Percentiles rank a stretch among this genome's conserved stretches.
Evolutionary conservation across 148 eudicot species (phyloP).

Genomic region (Vaccinium myrtillus): DNA sequence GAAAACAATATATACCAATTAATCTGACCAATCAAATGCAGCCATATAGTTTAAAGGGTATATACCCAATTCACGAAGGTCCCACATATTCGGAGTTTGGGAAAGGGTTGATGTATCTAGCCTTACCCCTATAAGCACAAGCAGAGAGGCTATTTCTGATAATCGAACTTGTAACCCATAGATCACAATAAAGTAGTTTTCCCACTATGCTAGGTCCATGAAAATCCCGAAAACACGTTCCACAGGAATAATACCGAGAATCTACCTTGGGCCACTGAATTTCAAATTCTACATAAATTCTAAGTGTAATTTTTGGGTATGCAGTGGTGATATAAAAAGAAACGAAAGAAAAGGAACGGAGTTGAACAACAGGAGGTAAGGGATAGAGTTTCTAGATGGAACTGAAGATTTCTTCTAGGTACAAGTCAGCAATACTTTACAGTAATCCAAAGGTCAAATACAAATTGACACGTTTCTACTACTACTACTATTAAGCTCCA

Average conservation of each 20-base stretch:
- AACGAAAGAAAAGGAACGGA: not conserved
- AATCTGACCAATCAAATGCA: not conserved
- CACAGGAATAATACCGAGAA: too few species aligned
- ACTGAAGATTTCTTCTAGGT: not conserved
- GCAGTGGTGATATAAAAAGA: not conserved
- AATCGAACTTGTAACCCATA: too few species aligned
- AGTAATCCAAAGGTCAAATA: not conserved
- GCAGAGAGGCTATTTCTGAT: not conserved
- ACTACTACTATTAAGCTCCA: not conserved
- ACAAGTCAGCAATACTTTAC: not conserved
- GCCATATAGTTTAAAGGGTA: not conserved
- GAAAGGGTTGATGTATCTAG: too few species aligned
- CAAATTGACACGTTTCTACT: not conserved
- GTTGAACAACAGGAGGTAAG: not conserved
- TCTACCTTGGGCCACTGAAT: too few species aligned
- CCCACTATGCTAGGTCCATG: too few species aligned
- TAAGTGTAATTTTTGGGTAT: too few species aligned
- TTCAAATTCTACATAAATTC: too few species aligned
- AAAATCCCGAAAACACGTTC: not conserved
- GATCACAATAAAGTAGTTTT: too few species aligned
- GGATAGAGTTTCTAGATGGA: not conserved
- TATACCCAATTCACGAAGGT: too few species aligned
- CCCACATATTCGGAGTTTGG: too few species aligned
- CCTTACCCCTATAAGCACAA: not conserved
- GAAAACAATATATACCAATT: not conserved